Evolutionary conservation across 2,329 filamentous ascomycete genomes (phyloP).

Genomic region (Aspergillus felis): DNA sequence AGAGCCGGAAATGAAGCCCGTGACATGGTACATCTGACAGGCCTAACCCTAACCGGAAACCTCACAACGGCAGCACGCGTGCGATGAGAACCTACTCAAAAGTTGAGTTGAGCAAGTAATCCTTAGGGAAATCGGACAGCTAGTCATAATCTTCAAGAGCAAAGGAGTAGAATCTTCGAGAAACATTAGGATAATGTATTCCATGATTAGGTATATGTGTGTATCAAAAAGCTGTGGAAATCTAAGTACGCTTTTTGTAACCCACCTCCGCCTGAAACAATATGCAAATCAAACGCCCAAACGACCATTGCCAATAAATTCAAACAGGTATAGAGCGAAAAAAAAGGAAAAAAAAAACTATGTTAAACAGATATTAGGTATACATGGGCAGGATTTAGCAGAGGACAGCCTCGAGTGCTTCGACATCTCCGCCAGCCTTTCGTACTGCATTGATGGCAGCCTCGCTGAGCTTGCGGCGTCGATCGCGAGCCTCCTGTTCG

Average conservation of each 20-base stretch:
- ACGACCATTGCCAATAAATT: constrained; percentile 22
- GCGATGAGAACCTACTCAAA: not conserved
- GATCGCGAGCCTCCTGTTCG: constrained; percentile 82
- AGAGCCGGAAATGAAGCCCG: not conserved
- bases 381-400: constrained; percentile 22
- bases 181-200: not conserved
- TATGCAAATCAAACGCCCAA: constrained; percentile 19
- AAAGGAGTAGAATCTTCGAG: not conserved
- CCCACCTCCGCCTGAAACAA: constrained; percentile 6
- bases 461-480: constrained; percentile 50
- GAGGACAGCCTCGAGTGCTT: constrained; percentile 40
- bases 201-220: not conserved
- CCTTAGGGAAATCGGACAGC: not conserved
- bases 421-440: constrained; percentile 44
- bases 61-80: too few relatives aligned
- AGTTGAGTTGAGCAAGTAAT: not conserved
- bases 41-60: not conserved
- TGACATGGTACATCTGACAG: not conserved
- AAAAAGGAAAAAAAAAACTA: constrained; percentile 1
- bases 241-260: not conserved
- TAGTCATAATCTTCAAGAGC: not conserved
- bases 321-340: constrained; percentile 13
- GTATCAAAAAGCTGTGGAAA: not conserved
- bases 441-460: constrained; percentile 42
- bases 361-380: constrained; percentile 5